A percentile compares a stretch with the other conserved stretches of the same genome.
Conservation (phyloP, 1,284 basidiomycete species). For the Tilletiopsis washingtonensis region DNA sequence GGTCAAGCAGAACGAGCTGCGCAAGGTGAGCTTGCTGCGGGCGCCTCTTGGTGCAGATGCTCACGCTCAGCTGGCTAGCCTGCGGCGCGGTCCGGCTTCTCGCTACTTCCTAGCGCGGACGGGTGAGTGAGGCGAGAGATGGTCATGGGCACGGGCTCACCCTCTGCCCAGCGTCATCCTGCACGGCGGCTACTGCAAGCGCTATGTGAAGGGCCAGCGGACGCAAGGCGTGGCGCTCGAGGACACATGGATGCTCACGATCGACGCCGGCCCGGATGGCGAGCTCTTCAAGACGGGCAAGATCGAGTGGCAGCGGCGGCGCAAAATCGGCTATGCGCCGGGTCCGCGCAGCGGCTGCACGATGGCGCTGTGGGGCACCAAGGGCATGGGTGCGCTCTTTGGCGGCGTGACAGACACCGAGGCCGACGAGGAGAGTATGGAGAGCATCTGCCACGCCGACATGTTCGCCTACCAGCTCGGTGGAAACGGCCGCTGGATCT, state of each 20-base stretch:
- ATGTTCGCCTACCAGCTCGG: conserved; percentile 63
- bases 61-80: not conserved
- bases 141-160: too few species aligned
- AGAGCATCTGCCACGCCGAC: conserved; percentile 49
- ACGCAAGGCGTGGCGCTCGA: conserved; percentile 71
- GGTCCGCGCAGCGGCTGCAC: conserved; percentile 62
- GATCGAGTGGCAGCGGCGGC: conserved; percentile 73
- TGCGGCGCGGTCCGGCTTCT: conserved; percentile 59
- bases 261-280: conserved; percentile 22
- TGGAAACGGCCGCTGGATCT: conserved; percentile 73
- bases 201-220: conserved; percentile 76
- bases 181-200: conserved; percentile 86
- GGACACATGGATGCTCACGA: conserved; percentile 82
- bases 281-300: conserved; percentile 32
- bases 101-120: conserved; percentile 70
- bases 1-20: conserved; percentile 54
- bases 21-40: not conserved
- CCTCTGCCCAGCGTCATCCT: conserved; percentile 56
- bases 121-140: conserved; percentile 54
- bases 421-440: conserved; percentile 72
- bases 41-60: not conserved
- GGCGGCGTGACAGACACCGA: conserved; percentile 89
- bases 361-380: conserved; percentile 67
- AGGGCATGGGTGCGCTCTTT: conserved; percentile 68
- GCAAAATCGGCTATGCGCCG: conserved; percentile 61